Percentiles rank a stretch among this genome's conserved stretches.
These are phyloP conservation scores for Phytopythium oedochilum DNA, from an alignment of 352 stramenopile species.

Conservation along the genomic window DNA sequence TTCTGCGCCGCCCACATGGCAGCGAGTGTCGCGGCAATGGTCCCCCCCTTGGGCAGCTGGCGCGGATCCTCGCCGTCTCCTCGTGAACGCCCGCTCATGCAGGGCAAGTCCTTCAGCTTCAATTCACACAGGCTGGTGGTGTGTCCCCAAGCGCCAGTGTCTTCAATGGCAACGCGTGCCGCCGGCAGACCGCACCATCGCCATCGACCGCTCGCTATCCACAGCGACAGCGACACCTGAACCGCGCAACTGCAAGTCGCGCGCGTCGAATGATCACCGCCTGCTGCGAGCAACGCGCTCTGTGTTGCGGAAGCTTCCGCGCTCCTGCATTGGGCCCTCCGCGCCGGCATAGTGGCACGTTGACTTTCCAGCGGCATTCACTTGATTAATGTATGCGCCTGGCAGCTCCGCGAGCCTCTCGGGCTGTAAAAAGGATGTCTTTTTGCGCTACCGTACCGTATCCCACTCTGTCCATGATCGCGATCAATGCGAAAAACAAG, in stretches of 20 bases:
- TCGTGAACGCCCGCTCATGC: too few relatives aligned
- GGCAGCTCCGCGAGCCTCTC: too few relatives aligned
- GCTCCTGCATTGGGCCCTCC: neutral
- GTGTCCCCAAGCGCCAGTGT: too few relatives aligned
- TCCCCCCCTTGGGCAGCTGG: neutral
- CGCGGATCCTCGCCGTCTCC: too few relatives aligned
- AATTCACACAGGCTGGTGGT: too few relatives aligned
- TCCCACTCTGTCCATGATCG: neutral
- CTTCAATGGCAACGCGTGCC: too few relatives aligned
- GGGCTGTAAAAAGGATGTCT: too few relatives aligned
- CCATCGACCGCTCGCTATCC: too few relatives aligned
- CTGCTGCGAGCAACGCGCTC: neutral
- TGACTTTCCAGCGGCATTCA: neutral
- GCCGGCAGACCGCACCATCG: too few relatives aligned
- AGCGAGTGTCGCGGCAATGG: neutral
- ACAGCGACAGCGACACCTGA: too few relatives aligned
- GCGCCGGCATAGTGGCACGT: neutral
- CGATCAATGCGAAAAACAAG: neutral
- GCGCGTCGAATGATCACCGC: neutral
- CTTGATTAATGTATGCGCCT: too few relatives aligned
- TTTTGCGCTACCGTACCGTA: neutral
- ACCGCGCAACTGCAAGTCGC: neutral
- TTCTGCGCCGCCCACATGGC: conserved; percentile 1
- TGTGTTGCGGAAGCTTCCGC: conserved; percentile 4
- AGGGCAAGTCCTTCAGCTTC: too few relatives aligned